These are phyloP conservation scores for Batrachochytrium dendrobatidis DNA, from an alignment of 371 early-diverging fungal genomes.

Conservation along the genomic window DNA sequence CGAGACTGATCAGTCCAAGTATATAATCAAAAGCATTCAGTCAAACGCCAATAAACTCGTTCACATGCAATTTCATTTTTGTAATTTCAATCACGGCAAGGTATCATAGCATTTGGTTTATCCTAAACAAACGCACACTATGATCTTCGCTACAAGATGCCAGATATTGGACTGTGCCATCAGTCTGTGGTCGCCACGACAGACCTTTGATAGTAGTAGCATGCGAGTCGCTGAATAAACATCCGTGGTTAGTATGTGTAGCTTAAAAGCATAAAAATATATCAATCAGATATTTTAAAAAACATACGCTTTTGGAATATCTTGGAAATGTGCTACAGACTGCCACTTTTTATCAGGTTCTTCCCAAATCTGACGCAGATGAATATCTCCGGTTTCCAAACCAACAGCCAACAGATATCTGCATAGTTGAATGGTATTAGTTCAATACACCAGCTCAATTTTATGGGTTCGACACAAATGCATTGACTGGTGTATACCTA, in stretches of 20 bases:
- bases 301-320: neutral
- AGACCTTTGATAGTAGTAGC: neutral
- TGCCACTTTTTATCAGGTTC: neutral
- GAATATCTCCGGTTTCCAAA: constrained; percentile 1
- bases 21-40: too few relatives aligned
- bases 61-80: too few relatives aligned
- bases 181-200: neutral
- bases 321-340: neutral
- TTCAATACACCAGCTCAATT: too few relatives aligned
- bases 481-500: neutral
- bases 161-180: neutral
- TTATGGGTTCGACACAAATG: too few relatives aligned
- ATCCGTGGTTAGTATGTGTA: neutral
- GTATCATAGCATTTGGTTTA: too few relatives aligned
- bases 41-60: too few relatives aligned
- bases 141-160: constrained; percentile 3
- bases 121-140: neutral
- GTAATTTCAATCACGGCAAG: too few relatives aligned
- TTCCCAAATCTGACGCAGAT: neutral
- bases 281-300: neutral
- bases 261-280: neutral
- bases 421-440: too few relatives aligned
- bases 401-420: neutral
- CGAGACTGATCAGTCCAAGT: too few relatives aligned
- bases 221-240: neutral